These are phyloP conservation scores for Epichloe sylvatica DNA, from an alignment of 2,329 filamentous ascomycete genomes.

Conservation along the genomic window DNA sequence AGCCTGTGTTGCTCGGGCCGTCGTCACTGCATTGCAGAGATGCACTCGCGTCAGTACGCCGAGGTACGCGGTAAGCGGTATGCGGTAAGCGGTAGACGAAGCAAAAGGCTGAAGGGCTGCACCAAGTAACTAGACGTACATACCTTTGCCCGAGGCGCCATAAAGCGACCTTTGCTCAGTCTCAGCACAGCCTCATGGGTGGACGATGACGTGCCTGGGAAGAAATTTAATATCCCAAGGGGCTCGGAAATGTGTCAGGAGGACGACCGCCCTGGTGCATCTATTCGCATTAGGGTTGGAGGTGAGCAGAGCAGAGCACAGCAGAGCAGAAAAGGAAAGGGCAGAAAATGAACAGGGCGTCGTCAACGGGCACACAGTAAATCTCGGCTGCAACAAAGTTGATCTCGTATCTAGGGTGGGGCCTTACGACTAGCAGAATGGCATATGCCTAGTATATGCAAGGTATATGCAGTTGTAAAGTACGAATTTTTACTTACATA, in stretches of 20 bases:
- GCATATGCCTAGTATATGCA: too few species aligned
- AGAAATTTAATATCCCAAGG: not conserved
- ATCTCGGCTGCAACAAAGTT: too few species aligned
- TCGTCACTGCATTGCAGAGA: not conserved
- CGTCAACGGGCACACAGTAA: too few species aligned
- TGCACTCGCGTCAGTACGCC: not conserved
- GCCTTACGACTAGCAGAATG: too few species aligned
- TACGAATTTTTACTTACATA: too few species aligned
- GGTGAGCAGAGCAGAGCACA: not conserved
- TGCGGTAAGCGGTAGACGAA: not conserved
- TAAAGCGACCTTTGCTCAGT: not conserved
- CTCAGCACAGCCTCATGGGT: conserved; percentile 1
- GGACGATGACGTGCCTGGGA: not conserved
- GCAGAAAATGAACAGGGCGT: too few species aligned
- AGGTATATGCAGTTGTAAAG: too few species aligned
- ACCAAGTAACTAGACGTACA: not conserved
- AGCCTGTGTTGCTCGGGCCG: conserved; percentile 8
- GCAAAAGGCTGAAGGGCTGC: not conserved
- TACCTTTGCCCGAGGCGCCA: conserved; percentile 2
- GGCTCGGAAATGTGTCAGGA: not conserved
- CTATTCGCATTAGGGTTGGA: not conserved
- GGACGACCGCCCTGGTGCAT: not conserved
- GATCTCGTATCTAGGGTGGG: too few species aligned
- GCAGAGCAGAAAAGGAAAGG: too few species aligned
- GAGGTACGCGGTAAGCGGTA: too few species aligned